A percentile compares a stretch with the other conserved stretches of the same genome.
Conservation (phyloP, 1,284 basidiomycete genomes). For the Ceratobasidium sp. region DNA sequence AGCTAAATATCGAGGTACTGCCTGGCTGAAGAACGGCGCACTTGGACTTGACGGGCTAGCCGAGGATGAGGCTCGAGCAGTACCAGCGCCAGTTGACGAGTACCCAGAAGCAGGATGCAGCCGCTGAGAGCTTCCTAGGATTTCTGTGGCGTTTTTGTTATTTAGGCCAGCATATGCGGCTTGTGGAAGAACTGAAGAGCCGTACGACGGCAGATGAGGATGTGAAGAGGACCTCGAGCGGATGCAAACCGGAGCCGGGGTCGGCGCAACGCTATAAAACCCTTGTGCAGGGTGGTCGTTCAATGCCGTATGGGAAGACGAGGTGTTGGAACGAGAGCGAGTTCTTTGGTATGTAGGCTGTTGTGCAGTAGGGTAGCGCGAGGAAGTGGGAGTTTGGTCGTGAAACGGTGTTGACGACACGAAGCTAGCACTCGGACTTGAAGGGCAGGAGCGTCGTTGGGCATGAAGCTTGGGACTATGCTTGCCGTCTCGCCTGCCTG, state of each 20-base stretch:
- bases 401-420: neutral
- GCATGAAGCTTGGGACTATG: neutral
- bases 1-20: neutral
- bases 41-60: neutral
- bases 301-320: neutral
- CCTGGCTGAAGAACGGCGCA: slow-evolving; percentile 12
- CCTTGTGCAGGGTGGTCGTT: neutral
- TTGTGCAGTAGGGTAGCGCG: neutral
- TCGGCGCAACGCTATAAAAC: neutral
- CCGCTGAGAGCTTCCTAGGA: neutral
- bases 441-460: slow-evolving; percentile 28
- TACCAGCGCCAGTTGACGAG: neutral
- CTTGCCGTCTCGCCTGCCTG: neutral
- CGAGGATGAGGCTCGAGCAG: neutral
- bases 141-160: neutral
- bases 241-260: slow-evolving; percentile 34
- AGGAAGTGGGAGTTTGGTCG: neutral
- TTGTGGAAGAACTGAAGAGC: neutral
- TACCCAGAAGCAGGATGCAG: neutral
- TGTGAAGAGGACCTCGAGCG: slow-evolving; percentile 39
- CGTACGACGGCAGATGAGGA: slow-evolving; percentile 32
- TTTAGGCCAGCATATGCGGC: neutral
- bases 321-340: slow-evolving; percentile 29
- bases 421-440: slow-evolving; percentile 32
- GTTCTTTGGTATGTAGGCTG: neutral